Conservation (phyloP, 306 rosid genomes). For the Adenanthera pavonina region DNA sequence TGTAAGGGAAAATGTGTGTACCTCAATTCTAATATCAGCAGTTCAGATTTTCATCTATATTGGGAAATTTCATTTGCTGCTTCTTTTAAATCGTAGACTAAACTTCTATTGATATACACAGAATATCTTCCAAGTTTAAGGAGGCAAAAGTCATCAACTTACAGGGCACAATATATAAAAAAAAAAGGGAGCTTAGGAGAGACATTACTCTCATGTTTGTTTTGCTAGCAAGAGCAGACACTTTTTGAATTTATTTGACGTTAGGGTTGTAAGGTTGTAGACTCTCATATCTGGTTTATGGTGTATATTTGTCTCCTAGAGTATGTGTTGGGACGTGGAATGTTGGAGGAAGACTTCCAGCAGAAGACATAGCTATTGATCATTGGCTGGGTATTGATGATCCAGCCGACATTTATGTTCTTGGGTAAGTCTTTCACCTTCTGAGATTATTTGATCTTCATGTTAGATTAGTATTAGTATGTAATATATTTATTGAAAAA, state of each 20-base stretch:
- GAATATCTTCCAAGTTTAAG: slow-evolving; percentile 71
- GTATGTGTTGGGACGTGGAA: slow-evolving; percentile 93
- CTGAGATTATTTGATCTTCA: slow-evolving; percentile 20
- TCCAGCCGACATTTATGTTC: slow-evolving; percentile 95
- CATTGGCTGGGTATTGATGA: slow-evolving; percentile 78
- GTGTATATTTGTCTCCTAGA: slow-evolving; percentile 54
- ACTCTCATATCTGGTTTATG: slow-evolving; percentile 40
- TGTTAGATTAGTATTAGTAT: slow-evolving; percentile 8
- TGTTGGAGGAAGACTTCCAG: slow-evolving; percentile 88
- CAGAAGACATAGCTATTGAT: slow-evolving; percentile 91
- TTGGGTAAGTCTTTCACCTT: slow-evolving; percentile 66
- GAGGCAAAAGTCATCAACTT: slow-evolving; percentile 91
- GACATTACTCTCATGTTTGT: slow-evolving; percentile 34
- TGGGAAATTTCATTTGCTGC: slow-evolving; percentile 1
- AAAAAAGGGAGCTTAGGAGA: slow-evolving; percentile 81
- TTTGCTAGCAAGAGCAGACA: slow-evolving; percentile 24
- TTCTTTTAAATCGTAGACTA: slow-evolving; percentile 19
- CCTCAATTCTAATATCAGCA: background rate
- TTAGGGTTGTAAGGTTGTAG: slow-evolving; percentile 32
- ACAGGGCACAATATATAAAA: slow-evolving; percentile 87
- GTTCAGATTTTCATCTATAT: slow-evolving; percentile 31
- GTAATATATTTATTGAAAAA: background rate
- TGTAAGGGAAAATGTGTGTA: background rate
- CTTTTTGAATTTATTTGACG: slow-evolving; percentile 29
- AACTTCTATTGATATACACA: slow-evolving; percentile 50